These are phyloP conservation scores for Agrostemma githago DNA, from an alignment of 148 eudicot species.

Conservation along the genomic window DNA sequence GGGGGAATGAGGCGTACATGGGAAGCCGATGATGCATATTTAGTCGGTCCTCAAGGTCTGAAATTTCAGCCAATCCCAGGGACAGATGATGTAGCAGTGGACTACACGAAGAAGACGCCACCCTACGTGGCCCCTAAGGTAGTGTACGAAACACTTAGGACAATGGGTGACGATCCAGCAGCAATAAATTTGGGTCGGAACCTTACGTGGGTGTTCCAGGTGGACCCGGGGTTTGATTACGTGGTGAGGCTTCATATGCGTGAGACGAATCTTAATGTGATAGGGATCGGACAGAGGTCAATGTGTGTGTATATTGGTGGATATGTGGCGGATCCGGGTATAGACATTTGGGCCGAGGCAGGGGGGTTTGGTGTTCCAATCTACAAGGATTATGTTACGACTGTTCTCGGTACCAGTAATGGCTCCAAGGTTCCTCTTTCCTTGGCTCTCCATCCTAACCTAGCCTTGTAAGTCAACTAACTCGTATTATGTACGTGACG, in stretches of 20 bases:
- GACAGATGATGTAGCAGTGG: neutral
- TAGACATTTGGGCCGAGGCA: constrained; percentile 19
- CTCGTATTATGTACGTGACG: neutral
- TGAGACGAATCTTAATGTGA: constrained; percentile 18
- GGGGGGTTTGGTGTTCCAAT: constrained; percentile 4
- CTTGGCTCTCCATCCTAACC: neutral
- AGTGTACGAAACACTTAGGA: constrained; percentile 31
- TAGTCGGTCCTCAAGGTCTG: neutral
- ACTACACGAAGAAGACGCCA: constrained; percentile 9
- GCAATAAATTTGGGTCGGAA: neutral
- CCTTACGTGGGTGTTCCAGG: constrained; percentile 31
- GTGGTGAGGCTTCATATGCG: constrained; percentile 43
- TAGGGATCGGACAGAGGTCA: neutral
- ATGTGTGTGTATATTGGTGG: constrained; percentile 29
- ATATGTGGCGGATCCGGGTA: constrained; percentile 16
- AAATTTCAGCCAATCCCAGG: neutral
- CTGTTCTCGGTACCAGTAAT: constrained; percentile 6
- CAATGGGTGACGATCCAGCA: neutral
- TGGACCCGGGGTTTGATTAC: constrained; percentile 45
- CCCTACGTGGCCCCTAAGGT: constrained; percentile 31
- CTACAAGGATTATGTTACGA: constrained; percentile 31
- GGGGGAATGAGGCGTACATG: constrained; percentile 32
- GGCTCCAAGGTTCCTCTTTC: neutral
- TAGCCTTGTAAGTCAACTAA: neutral
- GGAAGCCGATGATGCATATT: constrained; percentile 21